Conservation (phyloP, 176 grass and related monocot genomes). For the Chloris gayana region DNA sequence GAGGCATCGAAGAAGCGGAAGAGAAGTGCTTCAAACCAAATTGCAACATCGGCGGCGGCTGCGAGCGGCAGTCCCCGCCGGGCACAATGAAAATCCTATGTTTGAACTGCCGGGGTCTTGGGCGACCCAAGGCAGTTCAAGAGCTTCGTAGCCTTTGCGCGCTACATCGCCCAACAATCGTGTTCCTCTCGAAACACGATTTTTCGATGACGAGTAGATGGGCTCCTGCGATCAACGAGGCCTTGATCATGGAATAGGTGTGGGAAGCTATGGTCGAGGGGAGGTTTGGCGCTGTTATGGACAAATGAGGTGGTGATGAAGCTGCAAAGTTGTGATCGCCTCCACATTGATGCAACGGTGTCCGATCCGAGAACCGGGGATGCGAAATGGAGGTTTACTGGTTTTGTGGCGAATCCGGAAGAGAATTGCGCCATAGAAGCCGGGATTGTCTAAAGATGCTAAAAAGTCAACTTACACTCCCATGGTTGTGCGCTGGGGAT, state of each 20-base stretch:
- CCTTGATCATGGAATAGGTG: neutral
- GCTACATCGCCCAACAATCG: neutral
- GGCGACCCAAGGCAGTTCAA: neutral
- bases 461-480: accelerated
- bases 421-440: neutral
- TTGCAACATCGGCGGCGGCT: neutral
- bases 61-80: neutral
- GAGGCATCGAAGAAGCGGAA: neutral
- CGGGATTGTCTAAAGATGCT: neutral
- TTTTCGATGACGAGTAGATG: neutral
- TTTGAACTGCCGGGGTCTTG: neutral
- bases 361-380: neutral
- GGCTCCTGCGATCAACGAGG: neutral
- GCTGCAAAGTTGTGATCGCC: neutral
- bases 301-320: neutral
- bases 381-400: neutral
- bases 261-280: neutral
- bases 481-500: neutral
- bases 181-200: neutral
- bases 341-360: neutral
- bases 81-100: neutral
- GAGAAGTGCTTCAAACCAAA: neutral
- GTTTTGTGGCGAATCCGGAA: neutral
- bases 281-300: neutral
- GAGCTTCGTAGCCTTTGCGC: neutral